These are phyloP conservation scores for Solanum neorickii DNA, from an alignment of 257 asterid species.

Conservation along the genomic window DNA sequence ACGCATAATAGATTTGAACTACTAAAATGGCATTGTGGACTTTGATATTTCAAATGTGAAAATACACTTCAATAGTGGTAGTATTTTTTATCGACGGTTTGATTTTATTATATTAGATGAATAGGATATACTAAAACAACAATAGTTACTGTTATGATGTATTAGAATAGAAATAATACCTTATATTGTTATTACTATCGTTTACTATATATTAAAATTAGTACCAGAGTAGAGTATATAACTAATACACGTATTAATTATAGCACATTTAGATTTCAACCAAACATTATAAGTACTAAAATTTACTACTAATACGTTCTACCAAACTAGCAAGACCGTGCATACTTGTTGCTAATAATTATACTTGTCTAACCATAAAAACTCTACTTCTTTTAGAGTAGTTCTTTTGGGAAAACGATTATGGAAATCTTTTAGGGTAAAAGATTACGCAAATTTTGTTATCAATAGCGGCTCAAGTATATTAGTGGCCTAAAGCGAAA, in stretches of 20 bases:
- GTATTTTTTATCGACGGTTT: no score
- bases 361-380: background rate
- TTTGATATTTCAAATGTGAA: background rate
- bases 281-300: background rate
- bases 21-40: background rate
- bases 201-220: no score
- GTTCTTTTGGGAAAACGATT: background rate
- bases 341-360: background rate
- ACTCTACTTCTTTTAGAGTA: background rate
- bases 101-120: background rate
- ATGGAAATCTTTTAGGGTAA: background rate
- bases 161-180: background rate
- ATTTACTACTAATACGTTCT: background rate
- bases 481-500: no score
- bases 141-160: background rate
- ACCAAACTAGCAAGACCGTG: background rate
- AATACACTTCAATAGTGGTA: background rate
- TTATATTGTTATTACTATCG: background rate
- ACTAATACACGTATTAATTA: background rate
- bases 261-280: background rate
- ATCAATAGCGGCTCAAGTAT: no score
- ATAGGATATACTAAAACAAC: background rate
- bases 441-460: background rate
- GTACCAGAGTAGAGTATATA: background rate
- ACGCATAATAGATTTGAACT: background rate